Conservation (phyloP, 1,284 basidiomycete species). For the Rhodotorula sp. region DNA sequence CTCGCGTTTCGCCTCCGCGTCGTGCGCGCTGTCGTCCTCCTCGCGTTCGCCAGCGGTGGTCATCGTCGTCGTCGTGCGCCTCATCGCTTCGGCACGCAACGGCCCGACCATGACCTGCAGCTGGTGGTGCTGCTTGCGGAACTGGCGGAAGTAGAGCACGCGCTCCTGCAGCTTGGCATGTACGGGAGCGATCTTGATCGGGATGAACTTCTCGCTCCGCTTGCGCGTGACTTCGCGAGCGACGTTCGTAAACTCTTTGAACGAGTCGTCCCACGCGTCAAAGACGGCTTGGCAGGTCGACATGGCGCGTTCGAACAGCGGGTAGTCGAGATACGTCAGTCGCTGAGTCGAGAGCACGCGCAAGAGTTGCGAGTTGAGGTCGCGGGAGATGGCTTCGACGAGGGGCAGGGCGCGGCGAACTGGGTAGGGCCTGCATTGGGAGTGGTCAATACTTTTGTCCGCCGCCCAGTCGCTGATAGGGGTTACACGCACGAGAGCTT, state of each 20-base stretch:
- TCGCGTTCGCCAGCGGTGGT: conserved; percentile 42
- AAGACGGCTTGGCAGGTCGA: conserved; percentile 78
- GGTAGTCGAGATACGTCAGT: conserved; percentile 89
- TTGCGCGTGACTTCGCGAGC: conserved; percentile 93
- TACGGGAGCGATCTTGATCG: conserved; percentile 90
- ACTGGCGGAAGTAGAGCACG: conserved; percentile 80
- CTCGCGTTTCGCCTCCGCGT: conserved; percentile 51
- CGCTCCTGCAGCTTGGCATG: conserved; percentile 90
- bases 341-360: conserved; percentile 81
- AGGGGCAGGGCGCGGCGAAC: conserved; percentile 92
- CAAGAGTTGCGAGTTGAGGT: conserved; percentile 92
- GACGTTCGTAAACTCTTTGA: conserved; percentile 98
- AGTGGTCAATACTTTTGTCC: too few species aligned
- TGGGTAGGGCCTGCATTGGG: conserved; percentile 69
- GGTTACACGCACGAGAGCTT: conserved; percentile 64
- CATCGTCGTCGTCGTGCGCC: conserved; percentile 57
- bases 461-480: conserved; percentile 2
- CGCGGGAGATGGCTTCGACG: conserved; percentile 94
- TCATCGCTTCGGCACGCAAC: conserved; percentile 63
- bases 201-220: conserved; percentile 89
- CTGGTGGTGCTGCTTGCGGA: conserved; percentile 97
- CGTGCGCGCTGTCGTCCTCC: neutral
- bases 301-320: conserved; percentile 85
- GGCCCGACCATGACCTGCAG: conserved; percentile 95
- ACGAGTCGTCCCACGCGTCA: conserved; percentile 90